Base-by-base conservation (phyloP, 495 filamentous ascomycete species). In the Evansstolkia leycettana region DNA sequence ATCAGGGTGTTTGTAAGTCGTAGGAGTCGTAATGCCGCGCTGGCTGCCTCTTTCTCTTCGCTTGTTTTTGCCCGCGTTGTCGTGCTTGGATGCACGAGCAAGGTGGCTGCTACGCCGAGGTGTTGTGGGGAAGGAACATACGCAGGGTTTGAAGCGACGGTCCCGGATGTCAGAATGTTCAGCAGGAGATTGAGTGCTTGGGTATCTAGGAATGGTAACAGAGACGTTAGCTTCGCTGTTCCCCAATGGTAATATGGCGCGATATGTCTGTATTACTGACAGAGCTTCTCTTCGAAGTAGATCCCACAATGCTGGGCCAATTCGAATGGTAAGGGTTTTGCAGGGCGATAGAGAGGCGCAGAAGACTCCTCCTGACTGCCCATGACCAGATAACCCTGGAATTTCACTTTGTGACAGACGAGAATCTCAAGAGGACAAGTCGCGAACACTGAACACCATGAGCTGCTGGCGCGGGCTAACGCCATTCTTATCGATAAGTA, bases 201-300 rank as follows among this genome's bases (percentile, higher is more conserved):
- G 1, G 58, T 61, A 49, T 85, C 84, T 89, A 41, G 8, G 29
- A 19, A 18, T 34, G 28, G 13, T 5, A 25, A 17, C 16, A 23
- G 28, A 36, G 28, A 31, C n/a, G n/a, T 30, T 2, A 15, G 11
- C 8, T 23, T 9, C 5, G 20, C 9, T 4, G 20, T 23, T 23
- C 20, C 4, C 4, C 4, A 4, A 23, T 4, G 20, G 20, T 23
- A n/a, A n/a, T n/a, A n/a, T n/a, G n/a, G n/a, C n/a, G n/a, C n/a
- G n/a, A n/a, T n/a, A n/a, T n/a, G n/a, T n/a, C n/a, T n/a, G n/a
- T n/a, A n/a, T 9, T 5, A 49, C 65, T 20, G 55, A 84, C 80
- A 81, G 13, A 85, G 70, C 25, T 74, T 65, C 50, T 89, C 84
- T 48, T 87, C 82, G 3, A 89, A 62, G 52, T 81, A 84, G 18